phyloP scores from a whole-genome alignment of 164 flowering plant genomes.

The Liquidambar formosana region DNA sequence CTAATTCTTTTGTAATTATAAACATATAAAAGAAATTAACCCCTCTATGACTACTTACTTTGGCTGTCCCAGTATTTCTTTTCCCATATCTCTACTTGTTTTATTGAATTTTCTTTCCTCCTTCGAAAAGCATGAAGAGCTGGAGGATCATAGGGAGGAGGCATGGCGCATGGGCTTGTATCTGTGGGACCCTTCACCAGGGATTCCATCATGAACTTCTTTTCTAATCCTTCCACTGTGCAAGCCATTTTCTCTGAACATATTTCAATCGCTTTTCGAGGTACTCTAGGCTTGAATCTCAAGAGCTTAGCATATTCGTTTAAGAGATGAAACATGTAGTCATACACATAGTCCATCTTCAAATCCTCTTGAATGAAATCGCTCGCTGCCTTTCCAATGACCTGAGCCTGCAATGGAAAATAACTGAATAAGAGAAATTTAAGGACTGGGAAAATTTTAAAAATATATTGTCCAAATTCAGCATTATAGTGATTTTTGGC shows the following conservation, averaged over 20 bases:
- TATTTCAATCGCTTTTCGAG: conserved; percentile 40
- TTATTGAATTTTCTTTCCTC: conserved; percentile 28
- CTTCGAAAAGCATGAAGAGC: conserved; percentile 22
- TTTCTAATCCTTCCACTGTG: conserved; percentile 30
- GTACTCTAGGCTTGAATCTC: conserved; percentile 47
- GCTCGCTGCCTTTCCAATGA: conserved; percentile 57
- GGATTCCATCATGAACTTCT: conserved; percentile 52
- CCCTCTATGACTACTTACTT: neutral
- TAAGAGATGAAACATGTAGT: conserved; percentile 73
- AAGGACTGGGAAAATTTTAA: no score
- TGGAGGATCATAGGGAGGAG: conserved; percentile 43
- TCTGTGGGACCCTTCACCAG: conserved; percentile 44
- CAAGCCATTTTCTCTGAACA: conserved; percentile 65
- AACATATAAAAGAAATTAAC: neutral
- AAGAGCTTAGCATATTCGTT: conserved; percentile 60
- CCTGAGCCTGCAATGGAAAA: conserved; percentile 45
- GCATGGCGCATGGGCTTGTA: conserved; percentile 47
- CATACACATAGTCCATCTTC: conserved; percentile 67
- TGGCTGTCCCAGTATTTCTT: conserved; percentile 29
- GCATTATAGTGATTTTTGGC: no score
- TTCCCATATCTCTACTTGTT: conserved; percentile 56
- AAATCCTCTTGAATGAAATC: conserved; percentile 50
- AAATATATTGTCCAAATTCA: no score
- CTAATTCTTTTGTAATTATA: neutral
- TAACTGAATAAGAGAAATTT: neutral